phyloP scores from a whole-genome alignment of 2,329 filamentous ascomycete genomes.

The Colletotrichum sp. region DNA sequence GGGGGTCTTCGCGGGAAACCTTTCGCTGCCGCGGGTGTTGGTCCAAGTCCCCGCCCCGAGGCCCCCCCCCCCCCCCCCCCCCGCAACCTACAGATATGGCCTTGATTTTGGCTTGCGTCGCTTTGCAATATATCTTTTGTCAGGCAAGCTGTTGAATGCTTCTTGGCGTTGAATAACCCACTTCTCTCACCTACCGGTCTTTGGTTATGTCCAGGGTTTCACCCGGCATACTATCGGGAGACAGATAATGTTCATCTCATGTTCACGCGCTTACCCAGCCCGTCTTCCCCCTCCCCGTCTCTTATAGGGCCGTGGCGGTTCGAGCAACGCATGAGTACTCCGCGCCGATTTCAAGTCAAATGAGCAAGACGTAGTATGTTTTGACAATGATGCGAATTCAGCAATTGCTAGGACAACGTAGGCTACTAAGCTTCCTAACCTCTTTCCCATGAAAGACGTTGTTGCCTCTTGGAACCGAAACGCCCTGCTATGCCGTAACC shows the following conservation, averaged over 20 bases:
- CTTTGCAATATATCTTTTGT: neutral
- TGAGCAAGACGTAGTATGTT: neutral
- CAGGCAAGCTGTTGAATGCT: neutral
- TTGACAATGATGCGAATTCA: neutral
- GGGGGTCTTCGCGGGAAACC: no score
- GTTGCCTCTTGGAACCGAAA: neutral
- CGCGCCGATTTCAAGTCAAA: neutral
- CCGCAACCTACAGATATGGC: neutral
- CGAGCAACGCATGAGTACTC: neutral
- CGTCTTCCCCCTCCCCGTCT: neutral
- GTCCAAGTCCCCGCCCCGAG: no score
- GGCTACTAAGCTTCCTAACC: neutral
- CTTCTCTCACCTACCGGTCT: neutral
- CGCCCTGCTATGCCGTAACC: constrained; percentile 17
- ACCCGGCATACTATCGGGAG: neutral
- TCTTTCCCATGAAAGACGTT: neutral
- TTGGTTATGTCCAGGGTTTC: neutral
- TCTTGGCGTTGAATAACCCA: neutral
- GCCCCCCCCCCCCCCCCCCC: no score
- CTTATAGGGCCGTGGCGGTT: neutral
- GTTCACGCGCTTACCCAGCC: neutral
- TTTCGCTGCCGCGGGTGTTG: no score
- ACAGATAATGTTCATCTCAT: neutral
- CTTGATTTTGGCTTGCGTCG: neutral
- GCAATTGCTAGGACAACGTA: neutral